Base-by-base conservation (phyloP, 1,284 basidiomycete species). In the Cryptococcus sp. region DNA sequence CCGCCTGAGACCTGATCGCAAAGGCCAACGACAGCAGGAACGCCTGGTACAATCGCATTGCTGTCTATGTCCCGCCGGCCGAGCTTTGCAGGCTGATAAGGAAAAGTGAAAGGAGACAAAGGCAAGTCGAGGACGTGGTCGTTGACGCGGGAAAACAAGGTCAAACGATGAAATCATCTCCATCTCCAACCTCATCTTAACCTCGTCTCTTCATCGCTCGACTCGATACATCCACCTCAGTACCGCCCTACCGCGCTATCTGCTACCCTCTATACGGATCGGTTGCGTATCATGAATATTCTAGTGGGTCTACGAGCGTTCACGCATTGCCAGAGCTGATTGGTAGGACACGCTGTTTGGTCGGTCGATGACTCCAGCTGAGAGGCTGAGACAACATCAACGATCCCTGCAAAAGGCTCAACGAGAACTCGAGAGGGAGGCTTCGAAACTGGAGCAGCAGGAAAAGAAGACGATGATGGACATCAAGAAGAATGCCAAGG, bases 401-500 rank as follows among this genome's bases (percentile, higher is more conserved):
- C 85, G 94, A 35, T 83, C 91, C 2, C 82, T 98, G 45, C 87
- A 91, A 43, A 97, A 97, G 70, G 94, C 95, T 11, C 92, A 97
- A 74, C 84, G 94, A 43, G 94, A 98, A 72, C 84, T 98, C 41
- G 94, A 98, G 72, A 82, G 95, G 49, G 94, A 98, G 75, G 84
- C 91, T 50, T 79, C 80, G 34, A 98, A 95, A 74, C 84, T 98
- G 47, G 95, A 98, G 72, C 84, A 85, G 66, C 89, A 92, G 69
- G 90, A 93, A 77, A 93, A 91, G 82, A 92, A 91, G 71, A 82
- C 92, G 49, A 81, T 93, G 52, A 77, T 78, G 63, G 95, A 98
- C 69, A 99, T 98, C 70, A 97, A 91, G 80, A 90, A 88, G 76
- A 91, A 86, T 59, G 95, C 95, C 18, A 93, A 95, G 69, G 79